A percentile compares a stretch with the other conserved stretches of the same genome.
Evolutionary conservation across 2,329 filamentous ascomycete genomes (phyloP).

Genomic region (Aureobasidium pullulans): DNA sequence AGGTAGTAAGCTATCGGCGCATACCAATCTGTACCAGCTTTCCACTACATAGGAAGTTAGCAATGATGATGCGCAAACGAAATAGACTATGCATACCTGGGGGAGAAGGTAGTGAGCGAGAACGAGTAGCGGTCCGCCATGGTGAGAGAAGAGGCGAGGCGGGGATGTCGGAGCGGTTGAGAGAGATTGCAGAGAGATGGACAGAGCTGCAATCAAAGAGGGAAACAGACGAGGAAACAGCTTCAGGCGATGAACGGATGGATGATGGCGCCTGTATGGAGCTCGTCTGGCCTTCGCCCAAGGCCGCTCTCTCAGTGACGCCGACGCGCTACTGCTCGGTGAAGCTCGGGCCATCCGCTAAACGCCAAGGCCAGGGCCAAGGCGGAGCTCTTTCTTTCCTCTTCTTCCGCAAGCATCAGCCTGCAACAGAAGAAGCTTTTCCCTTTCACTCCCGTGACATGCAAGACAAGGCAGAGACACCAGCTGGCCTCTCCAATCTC

Average conservation of each 20-base stretch:
- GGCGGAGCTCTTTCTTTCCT: neutral
- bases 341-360: neutral
- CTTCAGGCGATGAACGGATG: neutral
- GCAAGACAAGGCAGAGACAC: neutral
- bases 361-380: neutral
- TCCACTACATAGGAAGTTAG: constrained; percentile 58
- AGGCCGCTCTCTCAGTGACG: neutral
- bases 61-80: constrained; percentile 20
- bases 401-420: neutral
- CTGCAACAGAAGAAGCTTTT: neutral
- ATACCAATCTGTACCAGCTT: constrained; percentile 98
- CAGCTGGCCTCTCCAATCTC: constrained; percentile 9
- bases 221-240: neutral
- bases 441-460: neutral
- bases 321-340: constrained; percentile 4
- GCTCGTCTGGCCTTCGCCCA: neutral
- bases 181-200: neutral
- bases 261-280: neutral
- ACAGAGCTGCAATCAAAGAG: neutral
- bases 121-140: constrained; percentile 99
- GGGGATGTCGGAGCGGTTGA: neutral
- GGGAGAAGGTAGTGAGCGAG: constrained; percentile 98
- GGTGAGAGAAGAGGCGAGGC: constrained; percentile 23
- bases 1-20: neutral
- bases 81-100: constrained; percentile 61